A percentile compares a stretch with the other conserved stretches of the same genome.
phyloP scores from a whole-genome alignment of 352 stramenopile genomes.

The Globisporangium cederbergense region DNA sequence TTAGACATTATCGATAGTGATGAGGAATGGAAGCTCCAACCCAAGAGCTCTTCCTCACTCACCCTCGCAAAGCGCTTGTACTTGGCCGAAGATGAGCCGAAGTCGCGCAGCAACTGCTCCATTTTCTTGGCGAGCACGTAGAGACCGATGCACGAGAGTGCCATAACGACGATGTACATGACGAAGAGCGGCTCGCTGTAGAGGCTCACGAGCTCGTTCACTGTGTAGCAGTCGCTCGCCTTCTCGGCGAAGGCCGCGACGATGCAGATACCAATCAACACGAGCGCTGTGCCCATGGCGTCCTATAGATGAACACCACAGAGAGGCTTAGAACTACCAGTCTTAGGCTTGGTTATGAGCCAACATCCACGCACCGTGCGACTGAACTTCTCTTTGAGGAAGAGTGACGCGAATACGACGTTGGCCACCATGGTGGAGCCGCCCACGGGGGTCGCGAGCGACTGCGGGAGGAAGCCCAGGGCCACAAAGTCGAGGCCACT shows the following conservation, averaged over 20 bases:
- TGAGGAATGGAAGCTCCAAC: neutral
- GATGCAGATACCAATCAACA: slow-evolving; percentile 72
- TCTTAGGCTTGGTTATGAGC: neutral
- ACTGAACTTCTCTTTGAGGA: slow-evolving; percentile 74
- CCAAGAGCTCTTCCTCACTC: neutral
- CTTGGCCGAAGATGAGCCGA: slow-evolving; percentile 35
- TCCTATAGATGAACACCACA: slow-evolving; percentile 22
- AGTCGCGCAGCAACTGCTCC: slow-evolving; percentile 33
- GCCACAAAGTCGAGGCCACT: slow-evolving; percentile 74
- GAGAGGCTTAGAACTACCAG: neutral
- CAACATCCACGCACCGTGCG: slow-evolving; percentile 19
- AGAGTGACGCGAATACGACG: slow-evolving; percentile 74
- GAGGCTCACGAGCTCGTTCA: slow-evolving; percentile 64
- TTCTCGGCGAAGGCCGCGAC: slow-evolving; percentile 81
- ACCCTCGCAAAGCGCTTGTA: slow-evolving; percentile 56
- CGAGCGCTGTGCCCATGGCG: slow-evolving; percentile 57
- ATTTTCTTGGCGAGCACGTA: slow-evolving; percentile 44
- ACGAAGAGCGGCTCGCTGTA: slow-evolving; percentile 64
- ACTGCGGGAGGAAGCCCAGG: slow-evolving; percentile 78
- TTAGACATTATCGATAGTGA: neutral
- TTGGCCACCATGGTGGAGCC: slow-evolving; percentile 84
- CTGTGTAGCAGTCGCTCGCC: slow-evolving; percentile 68
- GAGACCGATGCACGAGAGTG: slow-evolving; percentile 28
- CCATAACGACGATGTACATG: slow-evolving; percentile 61
- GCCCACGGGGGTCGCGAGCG: slow-evolving; percentile 71